Base-by-base conservation (phyloP, 495 filamentous ascomycete genomes). In the Immersiella caudata region DNA sequence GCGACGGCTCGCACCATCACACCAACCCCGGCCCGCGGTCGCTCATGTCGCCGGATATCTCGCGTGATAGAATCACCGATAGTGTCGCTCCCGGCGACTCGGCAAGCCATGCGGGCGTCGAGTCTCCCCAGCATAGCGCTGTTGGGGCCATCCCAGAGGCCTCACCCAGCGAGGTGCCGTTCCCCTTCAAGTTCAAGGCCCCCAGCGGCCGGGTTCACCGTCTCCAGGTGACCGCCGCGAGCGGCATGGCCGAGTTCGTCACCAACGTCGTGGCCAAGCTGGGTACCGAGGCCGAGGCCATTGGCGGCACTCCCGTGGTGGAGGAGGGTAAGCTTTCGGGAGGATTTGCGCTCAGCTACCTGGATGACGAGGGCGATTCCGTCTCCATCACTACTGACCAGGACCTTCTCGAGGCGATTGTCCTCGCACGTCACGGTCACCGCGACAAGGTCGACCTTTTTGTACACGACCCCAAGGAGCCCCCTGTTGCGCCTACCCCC, bases 161-260 rank as follows among this genome's bases (percentile, higher is more conserved):
- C 9, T 73, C 86, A 22, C 80, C 84, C 0, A 88, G 90, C 74
- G 91, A 93, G 62, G 75, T 83, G 12, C 92, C 95, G 0, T 99
- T 98, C 80, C 87, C 94, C 25, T 98, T 99, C 88, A 99, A 99
- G 78, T 99, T 99, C 86, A 98, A 99, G 81, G 94, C 95, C 4
- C 95, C 96, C 18, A 95, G 92, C 76, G 95, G 96, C 51, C 91
- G 95, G 50, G 93, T 98, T 26, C 96, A 98, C 78, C 88, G 96
- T 49, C 82, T 98, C 9, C 95, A 97, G 73, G 89, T 97, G 6
- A 80, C 89, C 67, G 89, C 93, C 12, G 85, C 90, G 50, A 86
- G 90, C 56, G 95, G 95, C 64, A 87, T 99, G 67, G 87, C 83
- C 46, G 90, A 95, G 54, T 87, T 99, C 46, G 89, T 98, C 35